phyloP scores from a whole-genome alignment of 2,329 filamentous ascomycete species.

The Ramularia endophylla region DNA sequence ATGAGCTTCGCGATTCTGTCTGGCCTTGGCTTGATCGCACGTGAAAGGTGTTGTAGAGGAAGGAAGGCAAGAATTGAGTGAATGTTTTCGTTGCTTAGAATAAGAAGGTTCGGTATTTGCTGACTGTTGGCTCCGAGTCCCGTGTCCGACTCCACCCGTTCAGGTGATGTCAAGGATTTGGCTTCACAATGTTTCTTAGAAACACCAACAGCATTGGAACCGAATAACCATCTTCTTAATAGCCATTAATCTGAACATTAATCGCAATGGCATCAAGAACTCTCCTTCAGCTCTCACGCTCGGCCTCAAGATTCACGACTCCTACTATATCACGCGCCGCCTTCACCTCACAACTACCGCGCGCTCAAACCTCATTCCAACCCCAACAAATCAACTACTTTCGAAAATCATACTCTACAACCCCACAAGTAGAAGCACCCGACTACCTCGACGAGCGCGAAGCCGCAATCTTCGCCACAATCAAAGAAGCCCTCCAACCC shows the following conservation, averaged over 20 bases:
- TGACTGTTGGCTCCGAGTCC: background rate
- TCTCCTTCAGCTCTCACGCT: background rate
- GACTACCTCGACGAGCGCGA: conserved; percentile 44
- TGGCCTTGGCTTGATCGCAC: too few relatives aligned
- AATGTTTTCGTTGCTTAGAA: too few relatives aligned
- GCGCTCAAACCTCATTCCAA: background rate
- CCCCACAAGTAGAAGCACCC: conserved; percentile 38
- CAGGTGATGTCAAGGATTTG: background rate
- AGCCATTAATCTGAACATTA: too few relatives aligned
- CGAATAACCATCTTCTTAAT: too few relatives aligned
- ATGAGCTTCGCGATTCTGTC: too few relatives aligned
- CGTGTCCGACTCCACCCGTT: background rate
- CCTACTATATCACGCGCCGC: background rate
- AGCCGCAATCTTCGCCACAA: conserved; percentile 42
- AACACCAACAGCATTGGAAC: conserved; percentile 1
- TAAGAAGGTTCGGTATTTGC: too few relatives aligned
- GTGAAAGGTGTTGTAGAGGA: too few relatives aligned
- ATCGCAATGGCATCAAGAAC: background rate
- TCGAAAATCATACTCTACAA: background rate
- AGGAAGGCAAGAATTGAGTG: too few relatives aligned
- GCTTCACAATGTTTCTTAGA: too few relatives aligned
- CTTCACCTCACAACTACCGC: background rate
- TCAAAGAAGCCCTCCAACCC: conserved; percentile 38
- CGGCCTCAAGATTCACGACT: background rate
- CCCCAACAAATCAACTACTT: background rate